phyloP scores from a whole-genome alignment of 805 yeast species.

The Hanseniaspora mollemarum region DNA sequence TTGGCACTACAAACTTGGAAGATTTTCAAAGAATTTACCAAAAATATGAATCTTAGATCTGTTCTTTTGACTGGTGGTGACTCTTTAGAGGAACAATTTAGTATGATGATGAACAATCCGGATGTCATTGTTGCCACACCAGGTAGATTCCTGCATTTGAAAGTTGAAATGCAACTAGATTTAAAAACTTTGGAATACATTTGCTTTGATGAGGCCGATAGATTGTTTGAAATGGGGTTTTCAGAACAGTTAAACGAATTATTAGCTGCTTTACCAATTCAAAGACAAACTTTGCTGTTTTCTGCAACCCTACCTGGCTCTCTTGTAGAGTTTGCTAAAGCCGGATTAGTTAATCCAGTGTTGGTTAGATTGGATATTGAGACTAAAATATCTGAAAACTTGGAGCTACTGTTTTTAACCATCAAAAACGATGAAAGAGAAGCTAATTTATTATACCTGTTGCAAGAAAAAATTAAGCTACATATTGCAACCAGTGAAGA shows the following conservation, averaged over 20 bases:
- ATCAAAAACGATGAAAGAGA: constrained; percentile 80
- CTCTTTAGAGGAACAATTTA: constrained; percentile 91
- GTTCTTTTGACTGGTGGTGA: constrained; percentile 92
- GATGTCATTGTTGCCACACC: constrained; percentile 95
- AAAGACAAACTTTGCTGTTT: constrained; percentile 78
- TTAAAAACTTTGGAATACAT: constrained; percentile 75
- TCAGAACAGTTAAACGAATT: constrained; percentile 86
- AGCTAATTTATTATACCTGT: constrained; percentile 62
- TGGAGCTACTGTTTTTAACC: constrained; percentile 79
- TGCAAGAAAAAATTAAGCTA: constrained; percentile 74
- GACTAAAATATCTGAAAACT: constrained; percentile 73
- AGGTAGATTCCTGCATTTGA: constrained; percentile 89
- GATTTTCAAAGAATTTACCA: constrained; percentile 77
- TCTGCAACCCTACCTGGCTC: constrained; percentile 91
- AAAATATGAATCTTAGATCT: constrained; percentile 71
- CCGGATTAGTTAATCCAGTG: constrained; percentile 86
- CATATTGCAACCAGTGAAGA: constrained; percentile 71
- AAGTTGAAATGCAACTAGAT: constrained; percentile 88
- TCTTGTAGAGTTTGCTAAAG: constrained; percentile 92
- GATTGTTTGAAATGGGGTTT: constrained; percentile 93
- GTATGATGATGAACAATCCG: constrained; percentile 85
- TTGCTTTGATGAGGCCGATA: constrained; percentile 94
- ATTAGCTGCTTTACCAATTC: constrained; percentile 66
- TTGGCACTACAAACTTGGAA: constrained; percentile 85
- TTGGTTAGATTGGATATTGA: constrained; percentile 90